Percentiles rank a stretch among this genome's conserved stretches.
phyloP scores from a whole-genome alignment of 371 early-diverging fungal genomes.

The Entomophthora muscae region DNA sequence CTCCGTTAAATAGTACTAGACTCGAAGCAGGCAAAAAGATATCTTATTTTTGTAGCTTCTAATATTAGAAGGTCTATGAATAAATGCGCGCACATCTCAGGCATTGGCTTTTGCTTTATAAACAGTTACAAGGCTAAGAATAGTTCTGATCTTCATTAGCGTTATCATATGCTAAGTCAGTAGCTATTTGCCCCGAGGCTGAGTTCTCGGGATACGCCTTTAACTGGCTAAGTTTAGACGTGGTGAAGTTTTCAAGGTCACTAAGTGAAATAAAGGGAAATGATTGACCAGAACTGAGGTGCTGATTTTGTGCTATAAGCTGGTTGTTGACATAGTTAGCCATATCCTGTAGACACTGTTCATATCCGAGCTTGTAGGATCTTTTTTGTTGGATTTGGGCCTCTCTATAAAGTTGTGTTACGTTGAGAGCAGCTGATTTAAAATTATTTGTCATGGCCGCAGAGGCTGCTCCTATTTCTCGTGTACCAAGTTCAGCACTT shows the following conservation, averaged over 20 bases:
- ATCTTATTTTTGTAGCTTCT: no score
- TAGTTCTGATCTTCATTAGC: not conserved
- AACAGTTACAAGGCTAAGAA: not conserved
- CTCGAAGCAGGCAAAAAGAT: no score
- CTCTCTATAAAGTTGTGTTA: slow-evolving; percentile 53
- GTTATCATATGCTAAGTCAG: not conserved
- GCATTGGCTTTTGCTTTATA: no score
- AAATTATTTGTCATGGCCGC: slow-evolving; percentile 15
- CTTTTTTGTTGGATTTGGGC: slow-evolving; percentile 37
- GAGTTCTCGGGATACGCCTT: not conserved
- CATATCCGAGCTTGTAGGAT: slow-evolving; percentile 46
- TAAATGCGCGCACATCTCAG: no score
- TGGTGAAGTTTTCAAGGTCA: not conserved
- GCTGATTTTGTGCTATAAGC: slow-evolving; percentile 15
- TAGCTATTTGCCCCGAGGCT: not conserved
- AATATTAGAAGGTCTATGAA: no score
- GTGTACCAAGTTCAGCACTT: not conserved
- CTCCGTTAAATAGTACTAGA: no score
- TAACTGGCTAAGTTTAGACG: not conserved
- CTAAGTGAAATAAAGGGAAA: not conserved
- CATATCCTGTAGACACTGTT: slow-evolving; percentile 48
- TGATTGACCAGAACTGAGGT: not conserved
- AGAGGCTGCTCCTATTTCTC: not conserved
- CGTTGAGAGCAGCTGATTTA: slow-evolving; percentile 44
- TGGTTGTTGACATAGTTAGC: slow-evolving; percentile 32